These are phyloP conservation scores for Garcia nutans DNA, from an alignment of 345 rosid species.

Conservation along the genomic window DNA sequence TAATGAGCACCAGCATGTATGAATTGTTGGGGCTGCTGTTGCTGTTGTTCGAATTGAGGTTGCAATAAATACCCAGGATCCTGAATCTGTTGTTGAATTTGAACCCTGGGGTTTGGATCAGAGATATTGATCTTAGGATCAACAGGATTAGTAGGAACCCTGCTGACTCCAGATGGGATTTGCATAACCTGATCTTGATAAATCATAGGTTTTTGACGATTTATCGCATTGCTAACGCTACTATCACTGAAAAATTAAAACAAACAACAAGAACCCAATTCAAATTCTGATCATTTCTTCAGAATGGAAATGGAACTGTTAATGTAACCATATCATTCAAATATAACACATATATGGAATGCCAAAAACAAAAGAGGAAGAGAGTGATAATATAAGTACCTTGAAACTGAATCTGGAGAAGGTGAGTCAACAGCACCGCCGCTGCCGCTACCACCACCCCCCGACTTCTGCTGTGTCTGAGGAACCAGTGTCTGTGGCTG, in stretches of 20 bases:
- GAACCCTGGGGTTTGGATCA: constrained; percentile 52
- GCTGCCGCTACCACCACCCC: constrained; percentile 37
- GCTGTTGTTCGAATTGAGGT: constrained; percentile 54
- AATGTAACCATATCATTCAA: neutral
- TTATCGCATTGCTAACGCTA: constrained; percentile 61
- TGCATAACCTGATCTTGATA: constrained; percentile 69
- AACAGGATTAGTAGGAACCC: constrained; percentile 43
- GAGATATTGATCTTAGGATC: constrained; percentile 57
- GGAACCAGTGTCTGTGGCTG: constrained; percentile 43
- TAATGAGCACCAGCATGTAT: constrained; percentile 66
- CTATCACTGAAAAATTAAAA: constrained; percentile 61
- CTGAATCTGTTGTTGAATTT: constrained; percentile 42
- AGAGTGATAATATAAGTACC: constrained; percentile 41
- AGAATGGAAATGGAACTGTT: neutral
- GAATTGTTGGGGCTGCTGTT: constrained; percentile 62
- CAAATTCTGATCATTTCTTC: constrained; percentile 28
- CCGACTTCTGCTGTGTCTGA: constrained; percentile 53
- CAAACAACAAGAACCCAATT: constrained; percentile 31
- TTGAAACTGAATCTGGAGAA: constrained; percentile 90
- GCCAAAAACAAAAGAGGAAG: neutral
- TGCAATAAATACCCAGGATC: constrained; percentile 58
- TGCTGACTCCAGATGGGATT: constrained; percentile 52
- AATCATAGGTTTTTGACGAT: constrained; percentile 59
- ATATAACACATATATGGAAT: neutral
- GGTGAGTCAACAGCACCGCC: constrained; percentile 45